Percentiles rank a stretch among this genome's conserved stretches.
Conservation (phyloP, 345 rosid species). For the Linum trigynum region DNA sequence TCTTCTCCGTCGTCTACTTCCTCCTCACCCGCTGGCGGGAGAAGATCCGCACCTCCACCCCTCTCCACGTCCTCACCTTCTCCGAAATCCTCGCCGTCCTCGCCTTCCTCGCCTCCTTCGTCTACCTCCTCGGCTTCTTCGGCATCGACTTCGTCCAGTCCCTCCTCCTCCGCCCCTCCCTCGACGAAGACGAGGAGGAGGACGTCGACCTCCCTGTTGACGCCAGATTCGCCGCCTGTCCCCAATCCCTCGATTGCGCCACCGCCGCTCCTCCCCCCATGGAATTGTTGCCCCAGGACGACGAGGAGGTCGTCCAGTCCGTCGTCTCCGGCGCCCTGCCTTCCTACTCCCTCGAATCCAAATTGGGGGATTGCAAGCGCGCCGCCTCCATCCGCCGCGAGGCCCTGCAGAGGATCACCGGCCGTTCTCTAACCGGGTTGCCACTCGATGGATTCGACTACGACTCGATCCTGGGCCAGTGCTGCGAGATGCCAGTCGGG, state of each 20-base stretch:
- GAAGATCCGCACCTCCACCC: conserved; percentile 79
- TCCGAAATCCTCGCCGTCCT: conserved; percentile 58
- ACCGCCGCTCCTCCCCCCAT: conserved; percentile 30
- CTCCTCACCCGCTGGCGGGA: conserved; percentile 91
- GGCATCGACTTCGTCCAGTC: conserved; percentile 63
- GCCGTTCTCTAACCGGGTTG: conserved; percentile 63
- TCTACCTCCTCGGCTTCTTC: no score
- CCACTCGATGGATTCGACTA: conserved; percentile 69
- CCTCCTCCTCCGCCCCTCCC: conserved; percentile 52
- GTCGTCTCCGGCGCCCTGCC: conserved; percentile 67
- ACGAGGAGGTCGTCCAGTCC: conserved; percentile 54
- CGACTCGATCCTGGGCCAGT: conserved; percentile 36
- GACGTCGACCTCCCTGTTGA: conserved; percentile 24
- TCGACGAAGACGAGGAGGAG: conserved; percentile 37
- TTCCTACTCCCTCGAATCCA: conserved; percentile 22
- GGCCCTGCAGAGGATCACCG: conserved; percentile 34
- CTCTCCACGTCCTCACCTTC: conserved; percentile 31
- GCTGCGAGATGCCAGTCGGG: conserved; percentile 97
- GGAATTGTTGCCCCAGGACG: conserved; percentile 41
- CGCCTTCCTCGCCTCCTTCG: conserved; percentile 45
- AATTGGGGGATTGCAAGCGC: no score
- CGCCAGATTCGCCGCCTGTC: conserved; percentile 1
- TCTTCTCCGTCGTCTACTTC: conserved; percentile 79
- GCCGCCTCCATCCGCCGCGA: no score
- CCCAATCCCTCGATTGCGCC: not conserved